A percentile compares a stretch with the other conserved stretches of the same genome.
These are phyloP conservation scores for Tolypocladium album DNA, from an alignment of 2,329 filamentous ascomycete genomes.

Conservation along the genomic window DNA sequence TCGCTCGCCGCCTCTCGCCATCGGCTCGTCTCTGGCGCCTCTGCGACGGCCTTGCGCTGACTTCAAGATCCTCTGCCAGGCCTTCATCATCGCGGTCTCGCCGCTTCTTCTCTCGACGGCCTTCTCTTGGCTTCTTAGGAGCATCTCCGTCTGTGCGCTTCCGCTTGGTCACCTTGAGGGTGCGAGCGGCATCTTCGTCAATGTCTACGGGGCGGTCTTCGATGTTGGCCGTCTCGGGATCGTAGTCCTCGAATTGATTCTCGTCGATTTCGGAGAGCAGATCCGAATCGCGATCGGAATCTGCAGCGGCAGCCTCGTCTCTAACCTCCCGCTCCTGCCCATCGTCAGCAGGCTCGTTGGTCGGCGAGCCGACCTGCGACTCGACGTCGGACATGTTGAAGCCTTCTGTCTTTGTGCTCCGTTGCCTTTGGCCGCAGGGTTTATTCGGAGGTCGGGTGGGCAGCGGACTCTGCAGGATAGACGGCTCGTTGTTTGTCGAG, in stretches of 20 bases:
- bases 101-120: slow-evolving; percentile 57
- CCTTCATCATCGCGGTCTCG: slow-evolving; percentile 36
- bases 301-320: slow-evolving; percentile 29
- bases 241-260: slow-evolving; percentile 59
- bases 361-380: slow-evolving; percentile 28
- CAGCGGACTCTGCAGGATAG: background rate
- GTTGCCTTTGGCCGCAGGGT: background rate
- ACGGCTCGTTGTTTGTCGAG: background rate
- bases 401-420: background rate
- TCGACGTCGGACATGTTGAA: slow-evolving; percentile 35
- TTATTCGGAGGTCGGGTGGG: background rate
- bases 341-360: slow-evolving; percentile 25
- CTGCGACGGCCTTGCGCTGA: slow-evolving; percentile 30
- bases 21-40: slow-evolving; percentile 38
- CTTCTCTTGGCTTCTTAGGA: slow-evolving; percentile 64
- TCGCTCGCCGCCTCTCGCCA: slow-evolving; percentile 34
- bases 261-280: slow-evolving; percentile 59
- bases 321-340: slow-evolving; percentile 29
- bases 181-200: slow-evolving; percentile 54
- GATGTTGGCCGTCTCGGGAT: slow-evolving; percentile 51
- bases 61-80: slow-evolving; percentile 35
- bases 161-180: slow-evolving; percentile 53
- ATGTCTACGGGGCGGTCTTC: slow-evolving; percentile 56
- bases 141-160: slow-evolving; percentile 54
- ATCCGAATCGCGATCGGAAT: slow-evolving; percentile 46